Evolutionary conservation across 2,329 filamentous ascomycete species (phyloP), one percentile per base, ranked within the genome.

Genomic region (Tetracladium maxilliforme): DNA sequence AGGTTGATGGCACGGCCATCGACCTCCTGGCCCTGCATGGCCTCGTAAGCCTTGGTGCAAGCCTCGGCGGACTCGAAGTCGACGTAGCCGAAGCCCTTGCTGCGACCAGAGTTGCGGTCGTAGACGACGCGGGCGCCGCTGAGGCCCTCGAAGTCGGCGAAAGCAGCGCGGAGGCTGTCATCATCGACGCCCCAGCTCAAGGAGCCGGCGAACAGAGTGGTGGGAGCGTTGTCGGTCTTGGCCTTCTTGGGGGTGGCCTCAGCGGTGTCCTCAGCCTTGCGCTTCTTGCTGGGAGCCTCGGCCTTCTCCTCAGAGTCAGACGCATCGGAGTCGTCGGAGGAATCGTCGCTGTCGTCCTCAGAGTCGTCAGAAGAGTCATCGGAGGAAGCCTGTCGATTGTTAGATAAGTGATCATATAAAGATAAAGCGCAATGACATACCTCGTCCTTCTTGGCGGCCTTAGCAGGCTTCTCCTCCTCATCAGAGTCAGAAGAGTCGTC

Each of bases 121-220:
- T 64, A 75, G 45, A 81, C 70, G 48, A 80, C 61, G 43, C 70
- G 66, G 33, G 63, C 64, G 41, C 69, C 64, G 39, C 56, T 51
- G 36, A 79, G 63, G 48, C 73, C 68, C 39, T 72, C 74, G 39
- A 75, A 79, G 37, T 61, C 54, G 49, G 74, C 64, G 42, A 81
- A 81, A 50, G 79, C 72, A 31, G 63, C 60, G 30, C 56, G 56
- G 37, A 81, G 62, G 72, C 71, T 78, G 32, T 76, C 73, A 48
- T 81, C 75, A 40, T 80, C 74, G 30, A 81, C 58, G 47, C 75
- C 78, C 74, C 74, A 82, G 47, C 73, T 79, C 36, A 82, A 56
- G 52, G 75, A 76, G 33, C 76, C 76, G 37, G 79, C 61, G 50
- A 80, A 81, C 27, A 82, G 59, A 19, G 36, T 48, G 33, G 30